Percentiles rank a stretch among this genome's conserved stretches.
These are phyloP conservation scores for Prunella vulgaris DNA, from an alignment of 257 asterid species.

Conservation along the genomic window DNA sequence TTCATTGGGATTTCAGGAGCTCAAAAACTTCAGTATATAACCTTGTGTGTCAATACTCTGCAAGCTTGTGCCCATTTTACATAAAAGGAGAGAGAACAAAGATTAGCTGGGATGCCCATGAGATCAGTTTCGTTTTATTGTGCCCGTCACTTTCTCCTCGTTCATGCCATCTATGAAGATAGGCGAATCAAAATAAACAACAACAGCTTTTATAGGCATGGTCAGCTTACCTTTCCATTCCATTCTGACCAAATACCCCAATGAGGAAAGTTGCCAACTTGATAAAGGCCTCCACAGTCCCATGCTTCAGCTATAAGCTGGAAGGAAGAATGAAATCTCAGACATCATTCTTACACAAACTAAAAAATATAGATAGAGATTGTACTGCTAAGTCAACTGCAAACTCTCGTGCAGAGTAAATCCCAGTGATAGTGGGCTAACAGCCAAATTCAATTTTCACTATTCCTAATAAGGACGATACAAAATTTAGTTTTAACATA, in stretches of 20 bases:
- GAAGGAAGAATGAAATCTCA: slow-evolving; percentile 14
- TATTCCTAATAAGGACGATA: not conserved
- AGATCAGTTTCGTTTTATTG: not conserved
- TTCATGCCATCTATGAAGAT: not conserved
- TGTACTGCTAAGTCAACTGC: slow-evolving; percentile 11
- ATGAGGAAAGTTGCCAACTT: slow-evolving; percentile 91
- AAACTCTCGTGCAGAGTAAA: slow-evolving; percentile 1
- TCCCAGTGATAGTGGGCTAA: slow-evolving; percentile 1
- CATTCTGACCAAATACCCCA: slow-evolving; percentile 99
- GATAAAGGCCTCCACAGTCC: slow-evolving; percentile 99
- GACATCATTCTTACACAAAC: slow-evolving; percentile 1
- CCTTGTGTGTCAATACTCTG: not conserved
- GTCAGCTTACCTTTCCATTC: slow-evolving; percentile 86
- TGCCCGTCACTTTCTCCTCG: not conserved
- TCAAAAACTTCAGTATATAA: too few relatives aligned
- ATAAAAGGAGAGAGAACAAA: not conserved
- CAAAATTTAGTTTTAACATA: not conserved
- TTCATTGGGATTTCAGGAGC: too few relatives aligned
- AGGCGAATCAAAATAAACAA: not conserved
- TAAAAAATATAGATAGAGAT: not conserved
- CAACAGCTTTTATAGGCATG: slow-evolving; percentile 15
- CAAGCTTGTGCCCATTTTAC: not conserved
- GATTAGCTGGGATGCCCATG: slow-evolving; percentile 13
- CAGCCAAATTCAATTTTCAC: not conserved
- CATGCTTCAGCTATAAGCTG: slow-evolving; percentile 99